phyloP scores from a whole-genome alignment of 805 yeast genomes.

The Yamadazyma scolyti region DNA sequence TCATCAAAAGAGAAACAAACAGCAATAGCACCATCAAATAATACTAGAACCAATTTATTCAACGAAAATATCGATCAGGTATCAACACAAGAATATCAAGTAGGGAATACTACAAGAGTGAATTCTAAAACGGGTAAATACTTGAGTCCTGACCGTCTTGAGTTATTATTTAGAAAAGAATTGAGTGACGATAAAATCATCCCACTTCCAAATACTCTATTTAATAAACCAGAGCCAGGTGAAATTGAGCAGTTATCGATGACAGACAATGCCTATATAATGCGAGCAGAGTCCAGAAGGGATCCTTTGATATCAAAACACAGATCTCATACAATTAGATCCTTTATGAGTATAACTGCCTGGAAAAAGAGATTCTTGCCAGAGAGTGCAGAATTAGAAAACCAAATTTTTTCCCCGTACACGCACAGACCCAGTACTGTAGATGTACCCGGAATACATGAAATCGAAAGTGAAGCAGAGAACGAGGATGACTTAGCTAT shows the following conservation, averaged over 20 bases:
- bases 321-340: conserved; percentile 1
- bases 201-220: conserved; percentile 11
- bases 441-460: conserved; percentile 20
- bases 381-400: conserved; percentile 17
- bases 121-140: no score
- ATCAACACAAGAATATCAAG: no score
- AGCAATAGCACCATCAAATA: no score
- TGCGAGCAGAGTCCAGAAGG: no score
- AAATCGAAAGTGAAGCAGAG: conserved; percentile 9
- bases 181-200: conserved; percentile 12
- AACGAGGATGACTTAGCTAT: not conserved
- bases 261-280: conserved; percentile 2
- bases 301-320: no score
- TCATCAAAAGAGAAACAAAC: no score
- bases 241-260: not conserved
- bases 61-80: no score
- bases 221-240: conserved; percentile 3
- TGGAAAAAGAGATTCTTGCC: no score
- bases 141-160: no score
- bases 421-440: conserved; percentile 18
- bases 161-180: conserved; percentile 6
- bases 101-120: no score
- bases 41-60: no score
- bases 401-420: conserved; percentile 22
- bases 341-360: conserved; percentile 1